Evolutionary conservation across 768 basidiomycete genomes (phyloP).

Genomic region (Cystoderma amianthinum): DNA sequence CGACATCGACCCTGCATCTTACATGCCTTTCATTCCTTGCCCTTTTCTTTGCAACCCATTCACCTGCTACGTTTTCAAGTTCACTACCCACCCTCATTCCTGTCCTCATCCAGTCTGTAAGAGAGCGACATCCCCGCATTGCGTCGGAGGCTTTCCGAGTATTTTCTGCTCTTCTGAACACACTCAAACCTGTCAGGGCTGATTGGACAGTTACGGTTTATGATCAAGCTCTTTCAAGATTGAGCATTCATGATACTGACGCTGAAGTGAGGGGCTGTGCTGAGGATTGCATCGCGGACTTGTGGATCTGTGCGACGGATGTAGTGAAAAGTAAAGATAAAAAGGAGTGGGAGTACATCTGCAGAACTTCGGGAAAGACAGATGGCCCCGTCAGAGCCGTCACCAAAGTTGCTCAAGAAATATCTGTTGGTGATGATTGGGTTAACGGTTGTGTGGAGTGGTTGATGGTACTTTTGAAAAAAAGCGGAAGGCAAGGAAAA

Average conservation of each 20-base stretch:
- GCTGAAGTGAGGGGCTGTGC: conserved; percentile 82
- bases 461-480: conserved; percentile 67
- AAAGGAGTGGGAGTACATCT: conserved; percentile 79
- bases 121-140: conserved; percentile 84
- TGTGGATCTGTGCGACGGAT: conserved; percentile 85
- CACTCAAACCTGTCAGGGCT: conserved; percentile 61
- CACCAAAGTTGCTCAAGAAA: conserved; percentile 73
- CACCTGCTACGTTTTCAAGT: conserved; percentile 47
- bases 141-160: conserved; percentile 84
- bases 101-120: conserved; percentile 64
- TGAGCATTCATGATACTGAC: conserved; percentile 82
- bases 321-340: conserved; percentile 53
- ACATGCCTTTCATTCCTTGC: conserved; percentile 82
- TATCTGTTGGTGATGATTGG: conserved; percentile 70
- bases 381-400: conserved; percentile 78
- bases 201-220: conserved; percentile 75
- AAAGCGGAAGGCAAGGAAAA: conserved; percentile 74
- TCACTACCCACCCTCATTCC: conserved; percentile 67
- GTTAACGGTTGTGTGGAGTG: conserved; percentile 75
- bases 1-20: conserved; percentile 76
- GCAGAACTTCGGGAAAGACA: conserved; percentile 61
- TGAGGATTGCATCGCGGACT: conserved; percentile 75
- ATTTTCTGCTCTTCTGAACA: conserved; percentile 75
- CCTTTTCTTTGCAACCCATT: conserved; percentile 70
- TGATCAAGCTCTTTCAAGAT: conserved; percentile 58